phyloP scores from a whole-genome alignment of 2,329 filamentous ascomycete species.

The Calonectria pseudoturangicola region DNA sequence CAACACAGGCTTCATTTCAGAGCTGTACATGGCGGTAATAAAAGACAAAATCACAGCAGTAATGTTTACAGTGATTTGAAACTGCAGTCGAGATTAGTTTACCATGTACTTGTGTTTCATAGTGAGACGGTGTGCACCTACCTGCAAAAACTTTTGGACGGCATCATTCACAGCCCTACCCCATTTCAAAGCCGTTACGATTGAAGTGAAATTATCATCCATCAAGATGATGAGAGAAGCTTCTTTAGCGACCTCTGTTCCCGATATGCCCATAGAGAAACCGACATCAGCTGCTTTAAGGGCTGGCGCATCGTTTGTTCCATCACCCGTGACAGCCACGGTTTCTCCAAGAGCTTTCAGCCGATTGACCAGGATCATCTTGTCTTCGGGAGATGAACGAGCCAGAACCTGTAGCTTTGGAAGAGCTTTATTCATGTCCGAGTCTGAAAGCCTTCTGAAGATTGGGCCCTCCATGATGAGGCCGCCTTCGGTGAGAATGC shows the following conservation, averaged over 20 bases:
- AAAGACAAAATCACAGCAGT: conserved; percentile 65
- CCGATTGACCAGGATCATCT: conserved; percentile 77
- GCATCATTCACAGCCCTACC: conserved; percentile 78
- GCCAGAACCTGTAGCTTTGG: conserved; percentile 80
- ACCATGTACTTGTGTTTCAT: no score
- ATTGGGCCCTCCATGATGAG: conserved; percentile 73
- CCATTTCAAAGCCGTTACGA: conserved; percentile 78
- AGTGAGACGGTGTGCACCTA: background rate
- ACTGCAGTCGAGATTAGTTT: background rate
- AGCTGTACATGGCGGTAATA: conserved; percentile 75
- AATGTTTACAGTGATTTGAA: conserved; percentile 22
- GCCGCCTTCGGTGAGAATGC: conserved; percentile 74
- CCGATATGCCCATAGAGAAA: conserved; percentile 79
- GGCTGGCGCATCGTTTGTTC: conserved; percentile 77
- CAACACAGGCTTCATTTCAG: conserved; percentile 74
- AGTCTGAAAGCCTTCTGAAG: conserved; percentile 74
- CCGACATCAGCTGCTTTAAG: conserved; percentile 12
- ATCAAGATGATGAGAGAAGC: conserved; percentile 79
- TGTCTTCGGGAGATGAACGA: conserved; percentile 81
- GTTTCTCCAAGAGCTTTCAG: conserved; percentile 79
- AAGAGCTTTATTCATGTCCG: conserved; percentile 70
- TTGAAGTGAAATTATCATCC: conserved; percentile 80
- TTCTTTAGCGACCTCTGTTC: conserved; percentile 81
- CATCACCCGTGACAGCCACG: conserved; percentile 78
- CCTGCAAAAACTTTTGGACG: conserved; percentile 75